These are phyloP conservation scores for Perkinsus marinus DNA, from an alignment of 169 alveolate genomes.

Conservation along the genomic window DNA sequence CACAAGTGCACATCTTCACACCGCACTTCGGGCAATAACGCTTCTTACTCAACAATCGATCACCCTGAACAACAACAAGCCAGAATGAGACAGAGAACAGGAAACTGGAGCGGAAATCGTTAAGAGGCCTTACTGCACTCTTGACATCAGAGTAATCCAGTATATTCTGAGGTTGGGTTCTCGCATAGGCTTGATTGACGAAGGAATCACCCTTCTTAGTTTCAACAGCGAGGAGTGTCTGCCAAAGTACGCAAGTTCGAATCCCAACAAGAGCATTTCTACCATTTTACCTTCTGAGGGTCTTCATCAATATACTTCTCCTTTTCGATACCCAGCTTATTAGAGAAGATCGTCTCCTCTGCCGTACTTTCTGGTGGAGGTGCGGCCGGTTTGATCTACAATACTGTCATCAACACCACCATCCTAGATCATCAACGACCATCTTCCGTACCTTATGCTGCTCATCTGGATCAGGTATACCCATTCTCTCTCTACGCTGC, in stretches of 20 bases:
- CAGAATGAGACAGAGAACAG: neutral
- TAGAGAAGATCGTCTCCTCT: neutral
- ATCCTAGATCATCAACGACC: too few species aligned
- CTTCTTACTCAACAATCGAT: neutral
- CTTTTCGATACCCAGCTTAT: neutral
- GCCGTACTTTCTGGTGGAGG: neutral
- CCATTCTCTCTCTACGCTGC: neutral
- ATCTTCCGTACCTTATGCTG: neutral
- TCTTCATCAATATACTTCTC: neutral
- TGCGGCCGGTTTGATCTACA: neutral
- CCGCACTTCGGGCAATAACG: neutral
- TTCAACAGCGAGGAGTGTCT: neutral
- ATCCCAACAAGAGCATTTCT: neutral
- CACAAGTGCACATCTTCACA: neutral
- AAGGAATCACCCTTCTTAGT: neutral
- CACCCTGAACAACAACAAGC: neutral
- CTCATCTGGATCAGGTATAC: neutral
- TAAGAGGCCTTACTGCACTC: neutral
- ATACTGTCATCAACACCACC: neutral
- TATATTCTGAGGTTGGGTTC: neutral
- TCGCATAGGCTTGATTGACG: neutral
- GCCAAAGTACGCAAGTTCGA: neutral
- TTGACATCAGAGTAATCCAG: neutral
- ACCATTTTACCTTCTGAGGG: neutral
- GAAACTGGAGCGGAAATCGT: too few species aligned